These are phyloP conservation scores for Chalciporus pseudorubinellus DNA, from an alignment of 768 basidiomycete genomes.

Conservation along the genomic window DNA sequence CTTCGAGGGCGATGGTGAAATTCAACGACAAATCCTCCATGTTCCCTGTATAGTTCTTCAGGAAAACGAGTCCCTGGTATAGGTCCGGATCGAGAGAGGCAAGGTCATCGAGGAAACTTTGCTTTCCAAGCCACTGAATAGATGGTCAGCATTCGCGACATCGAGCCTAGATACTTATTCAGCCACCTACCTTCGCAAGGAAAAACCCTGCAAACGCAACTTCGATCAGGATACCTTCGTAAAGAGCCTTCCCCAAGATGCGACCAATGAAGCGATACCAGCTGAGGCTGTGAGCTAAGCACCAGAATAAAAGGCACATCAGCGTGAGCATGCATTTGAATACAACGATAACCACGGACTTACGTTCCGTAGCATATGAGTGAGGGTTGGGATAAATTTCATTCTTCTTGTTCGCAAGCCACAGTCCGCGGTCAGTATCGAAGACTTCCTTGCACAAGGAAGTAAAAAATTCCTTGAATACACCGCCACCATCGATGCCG, in stretches of 20 bases:
- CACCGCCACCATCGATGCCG: conserved; percentile 94
- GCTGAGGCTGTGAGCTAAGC: conserved; percentile 71
- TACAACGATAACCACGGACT: conserved; percentile 22
- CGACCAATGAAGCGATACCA: conserved; percentile 96
- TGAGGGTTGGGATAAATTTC: conserved; percentile 96
- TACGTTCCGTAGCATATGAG: conserved; percentile 84
- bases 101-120: conserved; percentile 91
- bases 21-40: conserved; percentile 87
- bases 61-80: conserved; percentile 86
- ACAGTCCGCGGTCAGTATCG: conserved; percentile 90
- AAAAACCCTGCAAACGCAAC: conserved; percentile 97
- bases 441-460: conserved; percentile 92
- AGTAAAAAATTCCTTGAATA: conserved; percentile 98
- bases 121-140: conserved; percentile 84
- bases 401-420: conserved; percentile 87
- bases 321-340: not conserved
- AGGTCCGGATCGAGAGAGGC: conserved; percentile 88
- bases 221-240: conserved; percentile 93
- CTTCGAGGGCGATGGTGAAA: conserved; percentile 85
- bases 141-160: not conserved
- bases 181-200: conserved; percentile 65
- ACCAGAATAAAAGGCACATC: not conserved
- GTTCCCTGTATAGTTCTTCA: conserved; percentile 88
- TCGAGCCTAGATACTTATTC: not conserved
- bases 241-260: conserved; percentile 93